These are phyloP conservation scores for Carex pumila DNA, from an alignment of 176 grass and related monocot genomes.

Conservation along the genomic window DNA sequence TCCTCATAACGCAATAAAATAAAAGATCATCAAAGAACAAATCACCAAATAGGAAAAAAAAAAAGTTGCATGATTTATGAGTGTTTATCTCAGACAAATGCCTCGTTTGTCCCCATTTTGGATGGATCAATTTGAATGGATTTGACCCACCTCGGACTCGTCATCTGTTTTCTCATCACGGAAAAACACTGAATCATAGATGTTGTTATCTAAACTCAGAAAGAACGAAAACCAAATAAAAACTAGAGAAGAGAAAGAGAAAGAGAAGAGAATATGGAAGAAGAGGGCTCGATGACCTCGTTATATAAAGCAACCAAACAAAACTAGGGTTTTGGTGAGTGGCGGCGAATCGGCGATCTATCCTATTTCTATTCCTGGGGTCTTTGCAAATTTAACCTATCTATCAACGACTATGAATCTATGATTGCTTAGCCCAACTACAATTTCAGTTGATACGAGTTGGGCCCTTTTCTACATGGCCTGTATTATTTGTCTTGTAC, in stretches of 20 bases:
- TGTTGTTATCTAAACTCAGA: not conserved
- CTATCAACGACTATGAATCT: not conserved
- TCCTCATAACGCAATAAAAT: slow-evolving; percentile 15
- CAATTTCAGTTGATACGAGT: not conserved
- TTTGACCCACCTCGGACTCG: slow-evolving; percentile 20
- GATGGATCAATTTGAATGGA: slow-evolving; percentile 23
- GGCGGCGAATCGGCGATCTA: not conserved
- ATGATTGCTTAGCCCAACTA: not conserved
- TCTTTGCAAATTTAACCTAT: not conserved
- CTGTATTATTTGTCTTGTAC: not conserved
- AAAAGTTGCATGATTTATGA: not conserved
- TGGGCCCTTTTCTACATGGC: not conserved
- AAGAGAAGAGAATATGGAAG: not conserved
- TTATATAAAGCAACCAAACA: not conserved
- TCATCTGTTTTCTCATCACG: slow-evolving; percentile 26
- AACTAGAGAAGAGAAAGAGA: not conserved
- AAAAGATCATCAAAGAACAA: not conserved
- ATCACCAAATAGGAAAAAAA: not conserved
- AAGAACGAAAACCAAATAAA: not conserved
- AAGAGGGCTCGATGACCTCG: not conserved
- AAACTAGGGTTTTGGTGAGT: slow-evolving; percentile 14
- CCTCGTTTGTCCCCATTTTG: slow-evolving; percentile 11
- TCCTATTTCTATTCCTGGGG: too few species aligned
- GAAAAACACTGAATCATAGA: not conserved
- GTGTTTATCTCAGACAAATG: slow-evolving; percentile 27